phyloP scores from a whole-genome alignment of 441 rosid genomes.

The Macaranga tanarius region DNA sequence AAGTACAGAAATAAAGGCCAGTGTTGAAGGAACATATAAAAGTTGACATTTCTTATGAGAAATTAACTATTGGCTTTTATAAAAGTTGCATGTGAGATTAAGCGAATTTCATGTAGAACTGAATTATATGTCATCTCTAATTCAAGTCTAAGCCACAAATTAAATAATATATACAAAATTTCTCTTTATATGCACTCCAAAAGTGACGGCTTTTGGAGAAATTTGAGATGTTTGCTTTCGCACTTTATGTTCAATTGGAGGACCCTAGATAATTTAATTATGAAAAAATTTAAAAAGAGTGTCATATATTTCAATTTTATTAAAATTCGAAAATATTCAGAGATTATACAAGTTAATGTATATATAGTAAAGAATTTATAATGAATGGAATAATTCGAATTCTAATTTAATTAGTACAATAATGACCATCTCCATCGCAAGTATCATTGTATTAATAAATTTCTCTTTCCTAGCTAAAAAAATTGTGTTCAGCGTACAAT shows the following conservation, averaged over 20 bases:
- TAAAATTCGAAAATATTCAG: too few relatives aligned
- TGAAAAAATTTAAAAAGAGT: too few relatives aligned
- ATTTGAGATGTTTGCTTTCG: background rate
- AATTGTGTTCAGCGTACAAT: too few relatives aligned
- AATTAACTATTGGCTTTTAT: slow-evolving; percentile 8
- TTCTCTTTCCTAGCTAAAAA: background rate
- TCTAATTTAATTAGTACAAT: background rate
- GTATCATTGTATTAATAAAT: too few relatives aligned
- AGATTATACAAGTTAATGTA: too few relatives aligned
- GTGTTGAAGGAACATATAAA: background rate
- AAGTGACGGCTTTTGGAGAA: slow-evolving; percentile 3
- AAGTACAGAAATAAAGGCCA: background rate
- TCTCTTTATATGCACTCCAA: slow-evolving; percentile 6
- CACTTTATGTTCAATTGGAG: background rate
- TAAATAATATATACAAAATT: background rate
- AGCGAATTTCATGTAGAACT: background rate
- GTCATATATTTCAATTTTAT: too few relatives aligned
- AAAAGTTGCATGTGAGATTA: background rate
- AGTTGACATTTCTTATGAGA: slow-evolving; percentile 1
- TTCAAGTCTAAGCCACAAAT: background rate
- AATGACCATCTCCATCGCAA: too few relatives aligned
- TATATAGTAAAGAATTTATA: too few relatives aligned
- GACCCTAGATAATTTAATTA: too few relatives aligned
- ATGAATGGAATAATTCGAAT: too few relatives aligned
- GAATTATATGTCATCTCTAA: background rate